phyloP scores from a whole-genome alignment of 2,329 filamentous ascomycete species.

The Trichoderma gracile region DNA sequence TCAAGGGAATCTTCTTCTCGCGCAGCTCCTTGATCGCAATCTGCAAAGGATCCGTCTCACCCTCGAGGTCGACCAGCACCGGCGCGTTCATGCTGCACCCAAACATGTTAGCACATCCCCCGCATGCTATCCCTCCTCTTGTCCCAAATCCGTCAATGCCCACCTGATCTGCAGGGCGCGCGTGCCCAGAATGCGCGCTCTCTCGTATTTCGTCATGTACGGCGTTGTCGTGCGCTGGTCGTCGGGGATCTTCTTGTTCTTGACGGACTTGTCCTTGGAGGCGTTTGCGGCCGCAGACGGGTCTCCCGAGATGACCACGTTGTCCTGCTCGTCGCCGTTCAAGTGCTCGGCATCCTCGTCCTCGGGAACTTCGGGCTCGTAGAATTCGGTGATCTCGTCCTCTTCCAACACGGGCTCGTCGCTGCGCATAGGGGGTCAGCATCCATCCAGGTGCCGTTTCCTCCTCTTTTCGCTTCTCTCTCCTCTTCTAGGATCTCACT shows the following conservation, averaged over 20 bases:
- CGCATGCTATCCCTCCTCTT: slow-evolving; percentile 8
- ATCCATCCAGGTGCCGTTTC: not conserved
- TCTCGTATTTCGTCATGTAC: slow-evolving; percentile 99
- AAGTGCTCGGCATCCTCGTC: slow-evolving; percentile 54
- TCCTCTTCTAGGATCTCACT: slow-evolving; percentile 35
- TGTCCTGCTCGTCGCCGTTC: slow-evolving; percentile 58
- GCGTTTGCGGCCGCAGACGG: slow-evolving; percentile 59
- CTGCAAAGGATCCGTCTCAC: slow-evolving; percentile 94
- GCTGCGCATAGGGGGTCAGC: slow-evolving; percentile 41
- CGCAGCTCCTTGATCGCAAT: slow-evolving; percentile 97
- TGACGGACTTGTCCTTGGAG: slow-evolving; percentile 58
- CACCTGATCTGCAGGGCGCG: slow-evolving; percentile 94
- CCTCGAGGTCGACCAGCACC: slow-evolving; percentile 92
- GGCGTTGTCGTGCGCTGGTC: slow-evolving; percentile 89
- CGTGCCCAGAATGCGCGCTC: slow-evolving; percentile 88
- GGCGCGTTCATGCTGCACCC: slow-evolving; percentile 86
- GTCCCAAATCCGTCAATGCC: slow-evolving; percentile 38
- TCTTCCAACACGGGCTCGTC: slow-evolving; percentile 74
- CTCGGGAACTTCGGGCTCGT: slow-evolving; percentile 56
- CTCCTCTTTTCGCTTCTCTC: slow-evolving; percentile 14
- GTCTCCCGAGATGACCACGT: slow-evolving; percentile 63
- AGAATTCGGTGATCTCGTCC: slow-evolving; percentile 62
- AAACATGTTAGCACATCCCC: slow-evolving; percentile 28
- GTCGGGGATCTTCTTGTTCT: slow-evolving; percentile 86
- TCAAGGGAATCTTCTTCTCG: slow-evolving; percentile 97